Conservation (phyloP, 148 eudicot species). For the Rhododendron ferrugineum region DNA sequence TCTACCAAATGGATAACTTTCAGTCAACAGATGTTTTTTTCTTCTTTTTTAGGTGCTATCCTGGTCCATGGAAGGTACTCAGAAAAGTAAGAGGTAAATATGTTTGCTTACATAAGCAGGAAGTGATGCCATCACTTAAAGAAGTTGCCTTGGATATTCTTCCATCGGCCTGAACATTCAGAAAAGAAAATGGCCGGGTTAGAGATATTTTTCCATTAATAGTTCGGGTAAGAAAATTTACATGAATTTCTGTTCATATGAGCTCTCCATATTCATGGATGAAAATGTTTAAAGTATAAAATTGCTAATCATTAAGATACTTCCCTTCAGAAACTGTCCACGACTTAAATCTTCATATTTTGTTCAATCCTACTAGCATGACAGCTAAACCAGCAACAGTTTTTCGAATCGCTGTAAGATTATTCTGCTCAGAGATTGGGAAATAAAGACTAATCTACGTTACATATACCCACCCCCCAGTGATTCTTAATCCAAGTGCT, state of each 20-base stretch:
- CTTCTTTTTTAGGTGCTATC: slow-evolving; percentile 55
- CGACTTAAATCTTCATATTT: not conserved
- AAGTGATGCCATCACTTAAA: slow-evolving; percentile 82
- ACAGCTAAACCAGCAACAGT: no score
- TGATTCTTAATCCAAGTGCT: not conserved
- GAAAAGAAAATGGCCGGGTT: not conserved
- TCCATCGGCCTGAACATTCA: slow-evolving; percentile 49
- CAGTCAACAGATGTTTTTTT: not conserved
- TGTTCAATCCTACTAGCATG: not conserved
- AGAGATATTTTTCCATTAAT: not conserved
- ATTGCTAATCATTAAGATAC: not conserved
- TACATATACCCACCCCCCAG: not conserved
- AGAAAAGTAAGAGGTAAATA: slow-evolving; percentile 47
- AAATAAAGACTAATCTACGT: not conserved
- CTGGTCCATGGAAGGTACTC: slow-evolving; percentile 91
- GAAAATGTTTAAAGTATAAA: not conserved
- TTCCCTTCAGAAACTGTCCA: not conserved
- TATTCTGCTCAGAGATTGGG: not conserved
- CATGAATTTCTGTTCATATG: not conserved
- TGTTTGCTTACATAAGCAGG: slow-evolving; percentile 69
- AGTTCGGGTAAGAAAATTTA: not conserved
- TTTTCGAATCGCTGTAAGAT: not conserved
- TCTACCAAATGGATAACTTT: not conserved
- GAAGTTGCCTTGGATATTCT: slow-evolving; percentile 93
- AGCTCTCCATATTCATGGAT: not conserved